A percentile compares a stretch with the other conserved stretches of the same genome.
These are phyloP conservation scores for Zygoascus meyerae DNA, from an alignment of 1,139 yeast genomes.

Conservation along the genomic window DNA sequence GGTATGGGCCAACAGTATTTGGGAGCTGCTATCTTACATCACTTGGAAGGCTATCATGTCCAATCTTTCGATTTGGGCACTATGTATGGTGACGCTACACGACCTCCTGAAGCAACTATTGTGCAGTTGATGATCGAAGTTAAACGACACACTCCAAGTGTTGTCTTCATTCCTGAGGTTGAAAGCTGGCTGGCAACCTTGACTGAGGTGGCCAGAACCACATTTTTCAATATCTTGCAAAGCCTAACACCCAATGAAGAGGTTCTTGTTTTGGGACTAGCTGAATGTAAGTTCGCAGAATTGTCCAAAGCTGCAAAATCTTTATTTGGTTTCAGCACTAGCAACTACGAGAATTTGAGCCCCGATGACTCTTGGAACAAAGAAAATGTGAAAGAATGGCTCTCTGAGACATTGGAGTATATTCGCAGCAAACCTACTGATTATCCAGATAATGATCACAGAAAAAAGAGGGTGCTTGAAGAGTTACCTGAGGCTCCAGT, in stretches of 20 bases:
- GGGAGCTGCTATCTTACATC: constrained; percentile 74
- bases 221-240: constrained; percentile 63
- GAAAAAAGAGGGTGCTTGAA: constrained; percentile 38
- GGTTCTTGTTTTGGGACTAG: constrained; percentile 69
- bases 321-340: constrained; percentile 48
- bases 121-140: constrained; percentile 87
- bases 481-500: constrained; percentile 40
- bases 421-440: constrained; percentile 59
- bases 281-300: constrained; percentile 45
- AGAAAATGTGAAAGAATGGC: constrained; percentile 49
- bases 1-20: constrained; percentile 90
- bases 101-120: constrained; percentile 78
- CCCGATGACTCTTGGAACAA: constrained; percentile 40
- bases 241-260: constrained; percentile 67
- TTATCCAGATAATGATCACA: constrained; percentile 36
- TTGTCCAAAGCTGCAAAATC: constrained; percentile 35
- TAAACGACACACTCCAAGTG: constrained; percentile 82
- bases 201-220: constrained; percentile 63
- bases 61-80: constrained; percentile 80
- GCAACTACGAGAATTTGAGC: constrained; percentile 32
- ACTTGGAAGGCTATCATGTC: constrained; percentile 84
- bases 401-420: constrained; percentile 50
- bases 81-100: constrained; percentile 70
- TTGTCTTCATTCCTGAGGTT: constrained; percentile 75
- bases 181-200: constrained; percentile 72